Evolutionary conservation across 1,284 basidiomycete genomes (phyloP).

Genomic region (Apiotrichum sp.): DNA sequence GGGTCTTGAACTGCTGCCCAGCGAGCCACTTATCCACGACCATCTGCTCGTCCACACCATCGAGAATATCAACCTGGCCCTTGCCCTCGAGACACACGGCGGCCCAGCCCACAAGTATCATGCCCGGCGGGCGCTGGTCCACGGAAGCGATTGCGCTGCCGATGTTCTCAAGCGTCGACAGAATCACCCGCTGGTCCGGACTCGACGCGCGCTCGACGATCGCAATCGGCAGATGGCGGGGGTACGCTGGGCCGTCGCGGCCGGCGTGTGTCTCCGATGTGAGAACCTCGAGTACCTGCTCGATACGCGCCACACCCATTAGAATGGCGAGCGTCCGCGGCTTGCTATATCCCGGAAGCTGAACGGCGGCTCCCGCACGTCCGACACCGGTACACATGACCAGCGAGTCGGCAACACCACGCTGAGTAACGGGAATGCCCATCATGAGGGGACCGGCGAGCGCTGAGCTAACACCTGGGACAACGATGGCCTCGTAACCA

Average conservation of each 20-base stretch:
- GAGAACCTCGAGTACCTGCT: constrained; percentile 64
- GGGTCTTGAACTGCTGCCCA: constrained; percentile 25
- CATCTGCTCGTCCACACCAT: constrained; percentile 43
- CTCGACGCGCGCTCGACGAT: constrained; percentile 89
- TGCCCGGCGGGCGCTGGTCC: constrained; percentile 87
- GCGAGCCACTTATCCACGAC: constrained; percentile 37
- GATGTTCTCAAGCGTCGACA: constrained; percentile 70
- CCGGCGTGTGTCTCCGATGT: constrained; percentile 14
- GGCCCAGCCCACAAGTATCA: constrained; percentile 92
- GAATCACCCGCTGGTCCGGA: constrained; percentile 81
- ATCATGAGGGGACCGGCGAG: constrained; percentile 84
- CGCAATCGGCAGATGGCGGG: constrained; percentile 72
- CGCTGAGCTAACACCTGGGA: constrained; percentile 84
- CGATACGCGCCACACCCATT: constrained; percentile 91
- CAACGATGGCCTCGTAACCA: constrained; percentile 73
- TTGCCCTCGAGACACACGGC: constrained; percentile 52
- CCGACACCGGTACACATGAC: constrained; percentile 91
- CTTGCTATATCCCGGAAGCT: constrained; percentile 79
- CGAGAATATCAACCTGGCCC: constrained; percentile 52
- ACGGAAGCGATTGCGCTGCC: constrained; percentile 66
- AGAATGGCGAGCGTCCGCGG: constrained; percentile 73
- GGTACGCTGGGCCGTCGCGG: constrained; percentile 60
- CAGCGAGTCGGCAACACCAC: constrained; percentile 84
- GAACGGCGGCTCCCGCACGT: constrained; percentile 73
- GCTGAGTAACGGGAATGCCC: constrained; percentile 88